Evolutionary conservation across 1,284 basidiomycete species (phyloP).

Genomic region (Ganoderma boninense): DNA sequence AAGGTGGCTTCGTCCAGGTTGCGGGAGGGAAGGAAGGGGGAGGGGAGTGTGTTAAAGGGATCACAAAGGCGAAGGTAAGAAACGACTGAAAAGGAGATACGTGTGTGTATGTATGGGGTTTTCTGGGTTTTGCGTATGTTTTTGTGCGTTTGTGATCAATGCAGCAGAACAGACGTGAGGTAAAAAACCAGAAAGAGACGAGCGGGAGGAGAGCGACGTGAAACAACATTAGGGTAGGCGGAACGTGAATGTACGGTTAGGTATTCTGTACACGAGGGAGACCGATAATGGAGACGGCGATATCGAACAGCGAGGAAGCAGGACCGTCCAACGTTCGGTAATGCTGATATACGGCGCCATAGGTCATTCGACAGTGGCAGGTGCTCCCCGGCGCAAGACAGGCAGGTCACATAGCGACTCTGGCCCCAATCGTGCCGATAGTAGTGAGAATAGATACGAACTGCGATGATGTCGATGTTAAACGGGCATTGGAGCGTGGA

Average conservation of each 20-base stretch:
- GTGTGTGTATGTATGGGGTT: slow-evolving; percentile 41
- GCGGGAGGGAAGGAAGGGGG: slow-evolving; percentile 4
- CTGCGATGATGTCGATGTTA: slow-evolving; percentile 40
- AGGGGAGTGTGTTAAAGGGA: slow-evolving; percentile 31
- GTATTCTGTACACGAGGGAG: slow-evolving; percentile 41
- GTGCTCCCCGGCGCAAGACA: slow-evolving; percentile 28
- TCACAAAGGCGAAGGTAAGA: slow-evolving; percentile 32
- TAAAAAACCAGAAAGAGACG: slow-evolving; percentile 32
- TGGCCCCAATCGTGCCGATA: slow-evolving; percentile 31
- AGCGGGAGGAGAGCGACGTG: slow-evolving; percentile 40
- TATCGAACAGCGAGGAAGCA: slow-evolving; percentile 33
- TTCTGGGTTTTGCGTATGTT: slow-evolving; percentile 57
- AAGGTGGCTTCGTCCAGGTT: slow-evolving; percentile 29
- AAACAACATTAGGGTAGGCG: slow-evolving; percentile 42
- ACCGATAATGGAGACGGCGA: slow-evolving; percentile 31
- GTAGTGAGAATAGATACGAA: slow-evolving; percentile 44
- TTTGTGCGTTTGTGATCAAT: slow-evolving; percentile 48
- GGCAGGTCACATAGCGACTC: slow-evolving; percentile 28
- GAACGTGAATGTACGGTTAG: slow-evolving; percentile 40
- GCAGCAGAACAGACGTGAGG: slow-evolving; percentile 44
- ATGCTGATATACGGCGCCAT: slow-evolving; percentile 33
- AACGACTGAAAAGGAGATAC: slow-evolving; percentile 34
- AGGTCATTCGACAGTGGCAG: slow-evolving; percentile 26
- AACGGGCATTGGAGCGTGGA: slow-evolving; percentile 34
- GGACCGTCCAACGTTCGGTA: slow-evolving; percentile 36